Evolutionary conservation across 768 basidiomycete species (phyloP).

Genomic region (Amanita thiersii): DNA sequence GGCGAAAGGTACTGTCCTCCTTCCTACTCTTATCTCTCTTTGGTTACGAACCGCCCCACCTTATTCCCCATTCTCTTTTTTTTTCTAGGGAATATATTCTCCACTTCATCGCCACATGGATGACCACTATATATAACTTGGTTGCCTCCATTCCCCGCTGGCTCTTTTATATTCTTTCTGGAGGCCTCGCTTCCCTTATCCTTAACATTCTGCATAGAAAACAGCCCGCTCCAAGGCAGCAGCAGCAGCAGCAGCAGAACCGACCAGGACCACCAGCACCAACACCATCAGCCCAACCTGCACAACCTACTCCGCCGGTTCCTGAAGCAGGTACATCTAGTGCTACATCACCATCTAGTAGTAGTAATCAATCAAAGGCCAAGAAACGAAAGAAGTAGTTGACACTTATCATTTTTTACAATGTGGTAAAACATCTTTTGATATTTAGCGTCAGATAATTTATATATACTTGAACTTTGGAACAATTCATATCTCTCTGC

Average conservation of each 20-base stretch:
- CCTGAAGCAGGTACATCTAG: conserved; percentile 8
- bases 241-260: conserved; percentile 12
- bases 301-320: background rate
- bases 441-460: background rate
- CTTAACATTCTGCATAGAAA: conserved; percentile 55
- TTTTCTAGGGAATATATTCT: conserved; percentile 58
- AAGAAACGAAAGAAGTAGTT: conserved; percentile 5
- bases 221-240: no score
- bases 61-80: conserved; percentile 1
- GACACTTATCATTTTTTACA: background rate
- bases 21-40: background rate
- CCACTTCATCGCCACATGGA: conserved; percentile 43
- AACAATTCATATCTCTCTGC: conserved; percentile 3
- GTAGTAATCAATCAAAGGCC: background rate
- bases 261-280: conserved; percentile 8
- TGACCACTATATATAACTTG: conserved; percentile 45
- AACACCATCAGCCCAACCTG: background rate
- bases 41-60: background rate
- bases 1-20: conserved; percentile 54
- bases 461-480: background rate
- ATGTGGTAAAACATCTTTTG: background rate
- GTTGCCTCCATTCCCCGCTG: conserved; percentile 58
- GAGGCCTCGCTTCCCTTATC: conserved; percentile 55
- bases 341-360: background rate
- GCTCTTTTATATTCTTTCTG: conserved; percentile 60